Evolutionary conservation across 257 asterid genomes (phyloP).

Genomic region (Jasminum sambac): DNA sequence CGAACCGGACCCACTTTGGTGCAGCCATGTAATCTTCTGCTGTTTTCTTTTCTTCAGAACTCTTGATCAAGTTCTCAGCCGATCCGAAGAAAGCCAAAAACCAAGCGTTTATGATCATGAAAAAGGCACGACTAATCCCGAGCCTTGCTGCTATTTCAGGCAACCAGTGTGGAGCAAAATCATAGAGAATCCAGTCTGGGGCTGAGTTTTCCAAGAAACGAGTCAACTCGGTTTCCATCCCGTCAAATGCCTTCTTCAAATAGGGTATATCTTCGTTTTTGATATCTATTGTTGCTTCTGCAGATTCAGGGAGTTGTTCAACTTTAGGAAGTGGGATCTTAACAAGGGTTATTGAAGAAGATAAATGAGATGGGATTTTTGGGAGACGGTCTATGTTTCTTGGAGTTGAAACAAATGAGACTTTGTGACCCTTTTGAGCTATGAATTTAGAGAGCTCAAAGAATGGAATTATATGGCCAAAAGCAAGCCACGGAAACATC

Average conservation of each 20-base stretch:
- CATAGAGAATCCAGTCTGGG: constrained; percentile 35
- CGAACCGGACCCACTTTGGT: constrained; percentile 38
- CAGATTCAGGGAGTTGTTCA: constrained; percentile 27
- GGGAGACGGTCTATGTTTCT: constrained; percentile 64
- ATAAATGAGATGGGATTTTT: constrained; percentile 32
- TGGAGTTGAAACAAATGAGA: constrained; percentile 55
- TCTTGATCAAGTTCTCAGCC: constrained; percentile 1
- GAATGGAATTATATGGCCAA: constrained; percentile 62
- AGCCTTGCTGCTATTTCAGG: constrained; percentile 26
- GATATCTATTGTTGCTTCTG: constrained; percentile 36
- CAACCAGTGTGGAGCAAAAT: constrained; percentile 37
- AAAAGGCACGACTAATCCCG: constrained; percentile 23
- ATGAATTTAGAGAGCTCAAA: constrained; percentile 50
- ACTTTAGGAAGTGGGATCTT: constrained; percentile 41
- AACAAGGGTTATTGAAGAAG: constrained; percentile 31
- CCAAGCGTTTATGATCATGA: constrained; percentile 31
- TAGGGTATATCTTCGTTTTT: constrained; percentile 5
- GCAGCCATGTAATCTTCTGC: constrained; percentile 37
- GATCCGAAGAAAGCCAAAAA: constrained; percentile 24
- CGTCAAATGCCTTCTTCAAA: constrained; percentile 37
- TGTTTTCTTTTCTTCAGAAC: constrained; percentile 23
- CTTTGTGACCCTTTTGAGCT: constrained; percentile 46
- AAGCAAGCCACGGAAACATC: constrained; percentile 69
- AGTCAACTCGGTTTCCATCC: no score
- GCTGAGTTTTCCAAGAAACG: constrained; percentile 21